Base-by-base conservation (phyloP, 2,329 filamentous ascomycete genomes). In the Trichophyton schoenleinii region DNA sequence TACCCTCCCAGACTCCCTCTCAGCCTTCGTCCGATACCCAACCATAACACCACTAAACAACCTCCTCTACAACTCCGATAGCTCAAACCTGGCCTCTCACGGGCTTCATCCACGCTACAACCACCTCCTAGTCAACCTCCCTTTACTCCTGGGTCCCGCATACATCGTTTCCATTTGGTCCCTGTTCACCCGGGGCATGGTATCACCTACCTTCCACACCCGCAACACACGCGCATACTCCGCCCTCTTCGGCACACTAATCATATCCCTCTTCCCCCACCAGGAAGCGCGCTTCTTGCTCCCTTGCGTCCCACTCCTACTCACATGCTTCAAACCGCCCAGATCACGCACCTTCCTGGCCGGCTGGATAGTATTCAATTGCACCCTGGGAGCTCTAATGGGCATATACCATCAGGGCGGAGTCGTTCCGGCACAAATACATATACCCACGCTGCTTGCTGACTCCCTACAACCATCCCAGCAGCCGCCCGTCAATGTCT, bases 101-200 rank as follows among this genome's bases (percentile, higher is more conserved):
- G 88, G 88, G 57, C 74, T 91, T 13, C 88, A 92, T 68, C 87
- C 88, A 4, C 87, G 84, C 79, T 89, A 91, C 70, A 87, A 91
- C 70, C 88, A 91, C 71, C 72, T 87, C 34, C 75, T 88, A 52
- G 82, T 82, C 63, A 91, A 91, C 68, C 74, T 91, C 13, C 83
- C 87, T 64, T 80, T 87, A 69, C 79, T 91, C 18, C 79, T 92
- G 18, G 88, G 88, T 1, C 88, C 88, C 3, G 87, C 85, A 7
- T 79, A 82, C 41, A 70, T 83, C 31, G 77, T 89, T 20, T 70
- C 76, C 63, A 64, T 73, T 9, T 46, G 69, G 18, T 71, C 73
- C 9, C 79, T 88, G 67, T 75, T 62, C 59, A 63, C 68, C 66
- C 65, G 65, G 36, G 20, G 55, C 2, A 25, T 67, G 46, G 65